Evolutionary conservation across 805 yeast genomes (phyloP).

Genomic region (Yamadazyma philogaea): DNA sequence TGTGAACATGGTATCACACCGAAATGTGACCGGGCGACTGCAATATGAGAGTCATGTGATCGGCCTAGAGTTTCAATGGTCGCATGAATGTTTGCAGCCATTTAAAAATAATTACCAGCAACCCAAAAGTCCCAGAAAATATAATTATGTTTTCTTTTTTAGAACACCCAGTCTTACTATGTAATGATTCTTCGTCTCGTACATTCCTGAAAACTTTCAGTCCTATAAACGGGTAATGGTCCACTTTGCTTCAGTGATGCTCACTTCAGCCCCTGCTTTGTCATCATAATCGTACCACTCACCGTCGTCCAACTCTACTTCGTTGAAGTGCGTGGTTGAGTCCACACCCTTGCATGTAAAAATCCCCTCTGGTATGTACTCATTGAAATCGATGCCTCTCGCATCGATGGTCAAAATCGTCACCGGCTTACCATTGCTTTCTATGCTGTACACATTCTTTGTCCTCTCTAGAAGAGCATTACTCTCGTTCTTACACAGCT

Average conservation of each 20-base stretch:
- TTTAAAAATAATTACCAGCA: no score
- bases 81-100: no score
- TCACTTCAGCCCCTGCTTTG: constrained; percentile 71
- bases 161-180: no score
- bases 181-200: no score
- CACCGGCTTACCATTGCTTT: constrained; percentile 41
- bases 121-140: no score
- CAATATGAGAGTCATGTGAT: no score
- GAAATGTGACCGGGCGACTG: no score
- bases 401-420: constrained; percentile 69
- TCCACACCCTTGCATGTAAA: constrained; percentile 57
- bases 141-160: no score
- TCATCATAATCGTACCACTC: constrained; percentile 98
- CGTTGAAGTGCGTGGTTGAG: constrained; percentile 49
- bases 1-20: no score
- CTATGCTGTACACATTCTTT: constrained; percentile 32
- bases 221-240: constrained; percentile 40
- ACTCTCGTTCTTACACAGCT: constrained; percentile 51
- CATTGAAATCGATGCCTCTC: constrained; percentile 75
- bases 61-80: no score
- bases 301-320: constrained; percentile 69
- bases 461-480: constrained; percentile 34
- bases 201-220: no score
- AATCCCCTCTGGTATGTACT: constrained; percentile 65
- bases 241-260: constrained; percentile 74